Base-by-base conservation (phyloP, 805 yeast species). In the Saccharomycopsis babjevae region DNA sequence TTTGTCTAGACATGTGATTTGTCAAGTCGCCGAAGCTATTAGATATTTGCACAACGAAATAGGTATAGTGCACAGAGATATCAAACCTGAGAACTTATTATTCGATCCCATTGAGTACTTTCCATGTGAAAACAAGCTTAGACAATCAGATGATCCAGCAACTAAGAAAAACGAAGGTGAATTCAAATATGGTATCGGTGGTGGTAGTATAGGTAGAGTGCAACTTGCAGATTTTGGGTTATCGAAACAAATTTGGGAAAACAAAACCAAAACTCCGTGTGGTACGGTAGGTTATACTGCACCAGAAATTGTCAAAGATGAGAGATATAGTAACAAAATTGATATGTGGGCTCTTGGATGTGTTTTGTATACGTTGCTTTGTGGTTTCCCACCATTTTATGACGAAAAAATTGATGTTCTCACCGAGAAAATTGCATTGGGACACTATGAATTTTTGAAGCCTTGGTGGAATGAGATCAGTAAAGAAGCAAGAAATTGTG, bases 311-410 rank as follows among this genome's bases (percentile, higher is more conserved):
- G 98, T 94, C 50, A 85, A 87, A 66, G 98, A 94, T 72, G 96
- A 92, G 75, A 80, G 85, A 56, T 94, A 94, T 70, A 88, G 97
- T 1, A 90, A 89, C 75, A 87, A 91, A 65, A 99, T 94, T 42
- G 99, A 94, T 71, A 89, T 94, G 94, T 94, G 99, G 99, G 97
- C 97, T 5, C 77, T 94, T 59, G 99, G 99, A 0, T 94, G 99
- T 74, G 97, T 94, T 0, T 74, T 94, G 60, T 94, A 94, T 70
- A 94, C 98, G 0, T 76, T 94, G 52, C 76, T 94, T 40, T 94
- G 98, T 75, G 99, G 99, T 3, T 94, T 94, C 74, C 99, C 99
- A 0, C 99, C 99, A 5, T 94, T 94, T 70, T 94, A 91, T 72
- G 96, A 89, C 69, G 94, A 88, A 69, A 64, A 62, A 50, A 64